phyloP scores from a whole-genome alignment of 805 yeast species.

The Maudiozyma pseudohumilis region DNA sequence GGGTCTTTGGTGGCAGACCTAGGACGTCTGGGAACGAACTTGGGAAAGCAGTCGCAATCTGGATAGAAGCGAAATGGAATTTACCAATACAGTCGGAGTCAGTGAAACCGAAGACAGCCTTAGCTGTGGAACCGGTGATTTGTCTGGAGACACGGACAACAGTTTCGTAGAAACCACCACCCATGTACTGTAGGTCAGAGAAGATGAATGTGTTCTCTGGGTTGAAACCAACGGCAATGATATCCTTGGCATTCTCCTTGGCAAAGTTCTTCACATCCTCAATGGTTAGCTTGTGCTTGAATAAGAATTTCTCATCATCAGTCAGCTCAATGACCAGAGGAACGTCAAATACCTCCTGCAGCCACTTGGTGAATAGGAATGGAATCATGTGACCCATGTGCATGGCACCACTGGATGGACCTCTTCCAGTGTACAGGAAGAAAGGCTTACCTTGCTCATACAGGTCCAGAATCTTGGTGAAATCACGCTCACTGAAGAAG shows the following conservation, averaged over 20 bases:
- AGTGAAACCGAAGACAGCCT: slow-evolving; percentile 91
- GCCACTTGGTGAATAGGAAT: slow-evolving; percentile 91
- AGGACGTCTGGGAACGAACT: slow-evolving; percentile 91
- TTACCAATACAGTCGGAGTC: slow-evolving; percentile 94
- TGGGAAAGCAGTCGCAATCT: slow-evolving; percentile 93
- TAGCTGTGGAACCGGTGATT: slow-evolving; percentile 94
- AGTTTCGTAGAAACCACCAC: slow-evolving; percentile 86
- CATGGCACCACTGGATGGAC: slow-evolving; percentile 90
- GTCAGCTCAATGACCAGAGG: slow-evolving; percentile 91
- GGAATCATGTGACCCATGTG: slow-evolving; percentile 97
- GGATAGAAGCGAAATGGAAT: slow-evolving; percentile 89
- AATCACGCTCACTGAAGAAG: slow-evolving; percentile 87
- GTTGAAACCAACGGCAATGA: slow-evolving; percentile 88
- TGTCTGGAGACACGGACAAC: slow-evolving; percentile 88
- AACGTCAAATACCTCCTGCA: slow-evolving; percentile 94
- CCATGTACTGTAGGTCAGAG: slow-evolving; percentile 88
- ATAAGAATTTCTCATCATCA: slow-evolving; percentile 93
- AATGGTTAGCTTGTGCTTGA: slow-evolving; percentile 82
- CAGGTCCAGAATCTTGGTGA: slow-evolving; percentile 64
- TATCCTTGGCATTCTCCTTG: slow-evolving; percentile 79
- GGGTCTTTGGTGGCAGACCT: slow-evolving; percentile 80
- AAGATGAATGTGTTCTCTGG: slow-evolving; percentile 92
- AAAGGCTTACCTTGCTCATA: slow-evolving; percentile 94
- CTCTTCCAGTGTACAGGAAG: slow-evolving; percentile 93
- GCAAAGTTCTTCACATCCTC: slow-evolving; percentile 80